Conservation (phyloP, 768 basidiomycete species). For the Russula sp. region DNA sequence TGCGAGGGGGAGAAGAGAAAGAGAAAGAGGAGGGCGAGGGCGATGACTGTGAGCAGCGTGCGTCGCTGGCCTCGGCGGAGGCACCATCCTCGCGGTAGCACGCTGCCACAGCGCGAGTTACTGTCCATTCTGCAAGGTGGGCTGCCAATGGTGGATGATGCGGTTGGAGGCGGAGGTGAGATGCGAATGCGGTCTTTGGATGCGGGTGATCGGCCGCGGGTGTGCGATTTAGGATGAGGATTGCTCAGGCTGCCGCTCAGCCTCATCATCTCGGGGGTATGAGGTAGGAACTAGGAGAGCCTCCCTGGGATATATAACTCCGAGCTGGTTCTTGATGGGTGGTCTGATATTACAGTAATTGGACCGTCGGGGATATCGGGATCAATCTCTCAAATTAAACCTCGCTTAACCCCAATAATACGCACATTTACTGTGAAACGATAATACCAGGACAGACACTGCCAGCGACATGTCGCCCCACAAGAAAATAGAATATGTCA, state of each 20-base stretch:
- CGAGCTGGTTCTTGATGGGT: too few relatives aligned
- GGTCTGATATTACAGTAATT: too few relatives aligned
- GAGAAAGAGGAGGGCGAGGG: constrained; percentile 11
- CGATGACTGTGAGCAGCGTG: constrained; percentile 8
- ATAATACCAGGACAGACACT: neutral
- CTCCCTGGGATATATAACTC: too few relatives aligned
- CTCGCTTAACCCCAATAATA: neutral
- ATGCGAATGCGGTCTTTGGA: constrained; percentile 19
- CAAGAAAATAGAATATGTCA: constrained; percentile 33
- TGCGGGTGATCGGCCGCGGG: constrained; percentile 10
- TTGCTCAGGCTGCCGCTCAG: constrained; percentile 5
- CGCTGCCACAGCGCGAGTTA: neutral
- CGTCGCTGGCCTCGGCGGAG: constrained; percentile 13
- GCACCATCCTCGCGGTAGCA: neutral
- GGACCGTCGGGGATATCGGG: too few relatives aligned
- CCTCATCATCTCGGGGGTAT: constrained; percentile 1
- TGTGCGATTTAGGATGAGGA: constrained; percentile 10
- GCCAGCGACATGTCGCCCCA: neutral
- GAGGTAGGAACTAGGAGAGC: neutral
- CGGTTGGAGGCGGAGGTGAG: constrained; percentile 8
- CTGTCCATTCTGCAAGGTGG: neutral
- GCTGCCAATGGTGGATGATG: neutral
- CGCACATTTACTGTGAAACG: too few relatives aligned
- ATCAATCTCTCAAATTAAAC: neutral
- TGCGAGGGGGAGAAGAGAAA: constrained; percentile 29